Percentiles rank a stretch among this genome's conserved stretches.
phyloP scores from a whole-genome alignment of 108 stramenopile species.

The Cyclotella cryptica region DNA sequence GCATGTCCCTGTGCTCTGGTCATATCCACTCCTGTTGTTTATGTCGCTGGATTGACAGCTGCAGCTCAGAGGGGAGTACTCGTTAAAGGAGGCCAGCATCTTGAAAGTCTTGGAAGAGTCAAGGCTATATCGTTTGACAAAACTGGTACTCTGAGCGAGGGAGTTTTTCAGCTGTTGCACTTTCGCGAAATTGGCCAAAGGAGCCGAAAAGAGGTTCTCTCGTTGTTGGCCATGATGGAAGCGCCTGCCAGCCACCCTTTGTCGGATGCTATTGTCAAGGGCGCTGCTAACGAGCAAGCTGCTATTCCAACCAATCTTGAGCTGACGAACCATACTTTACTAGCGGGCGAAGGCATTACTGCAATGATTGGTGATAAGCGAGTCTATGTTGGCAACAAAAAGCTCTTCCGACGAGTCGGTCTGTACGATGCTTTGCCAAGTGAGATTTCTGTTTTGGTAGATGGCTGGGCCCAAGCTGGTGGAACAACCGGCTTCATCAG shows the following conservation, averaged over 20 bases:
- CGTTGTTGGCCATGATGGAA: slow-evolving; percentile 75
- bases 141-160: slow-evolving; percentile 84
- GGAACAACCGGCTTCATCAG: slow-evolving; percentile 78
- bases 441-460: slow-evolving; percentile 24
- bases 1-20: slow-evolving; percentile 89
- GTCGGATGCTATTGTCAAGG: slow-evolving; percentile 70
- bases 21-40: slow-evolving; percentile 86
- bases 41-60: slow-evolving; percentile 85
- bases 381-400: slow-evolving; percentile 77
- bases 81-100: slow-evolving; percentile 76
- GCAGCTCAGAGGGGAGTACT: slow-evolving; percentile 86
- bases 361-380: slow-evolving; percentile 59
- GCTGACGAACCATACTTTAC: slow-evolving; percentile 58
- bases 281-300: slow-evolving; percentile 64
- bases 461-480: slow-evolving; percentile 63
- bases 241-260: slow-evolving; percentile 75
- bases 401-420: slow-evolving; percentile 70
- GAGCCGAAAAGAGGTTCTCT: slow-evolving; percentile 53
- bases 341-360: slow-evolving; percentile 75
- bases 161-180: slow-evolving; percentile 69
- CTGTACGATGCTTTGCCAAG: slow-evolving; percentile 46
- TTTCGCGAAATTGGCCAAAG: slow-evolving; percentile 42
- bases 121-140: slow-evolving; percentile 79
- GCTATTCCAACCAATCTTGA: slow-evolving; percentile 41
- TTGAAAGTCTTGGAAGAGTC: slow-evolving; percentile 74